A percentile compares a stretch with the other conserved stretches of the same genome.
Evolutionary conservation across 2,329 filamentous ascomycete species (phyloP).

Genomic region (Colletotrichum tofieldiae): DNA sequence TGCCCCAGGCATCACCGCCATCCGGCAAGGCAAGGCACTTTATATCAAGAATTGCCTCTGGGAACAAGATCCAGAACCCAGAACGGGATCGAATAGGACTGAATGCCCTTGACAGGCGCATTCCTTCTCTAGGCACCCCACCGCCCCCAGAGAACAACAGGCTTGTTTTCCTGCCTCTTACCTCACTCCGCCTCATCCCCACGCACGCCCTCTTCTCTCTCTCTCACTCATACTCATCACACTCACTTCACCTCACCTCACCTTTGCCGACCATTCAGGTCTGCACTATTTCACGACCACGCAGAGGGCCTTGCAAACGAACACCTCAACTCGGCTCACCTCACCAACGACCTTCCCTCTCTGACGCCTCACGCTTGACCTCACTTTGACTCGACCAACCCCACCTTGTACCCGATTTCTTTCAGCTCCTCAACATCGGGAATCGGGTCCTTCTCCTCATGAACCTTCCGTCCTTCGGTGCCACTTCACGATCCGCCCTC

Average conservation of each 20-base stretch:
- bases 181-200: slow-evolving; percentile 10
- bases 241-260: slow-evolving; percentile 6
- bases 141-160: not conserved
- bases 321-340: not conserved
- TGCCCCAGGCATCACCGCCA: not conserved
- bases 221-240: not conserved
- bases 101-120: not conserved
- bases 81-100: not conserved
- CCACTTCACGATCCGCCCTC: slow-evolving; percentile 38
- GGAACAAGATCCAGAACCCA: not conserved
- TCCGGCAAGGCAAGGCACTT: not conserved
- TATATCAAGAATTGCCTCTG: not conserved
- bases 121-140: not conserved
- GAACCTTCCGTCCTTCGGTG: slow-evolving; percentile 30
- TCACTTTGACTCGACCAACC: not conserved
- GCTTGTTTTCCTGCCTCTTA: slow-evolving; percentile 2
- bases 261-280: not conserved
- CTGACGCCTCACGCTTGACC: slow-evolving; percentile 9
- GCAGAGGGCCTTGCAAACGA: not conserved
- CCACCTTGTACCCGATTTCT: slow-evolving; percentile 26
- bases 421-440: slow-evolving; percentile 7
- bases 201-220: not conserved
- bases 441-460: slow-evolving; percentile 30
- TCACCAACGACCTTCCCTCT: not conserved
- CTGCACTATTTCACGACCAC: not conserved